A percentile compares a stretch with the other conserved stretches of the same genome.
Conservation (phyloP, 164 flowering plant species). For the Magnolia kwangsiensis region DNA sequence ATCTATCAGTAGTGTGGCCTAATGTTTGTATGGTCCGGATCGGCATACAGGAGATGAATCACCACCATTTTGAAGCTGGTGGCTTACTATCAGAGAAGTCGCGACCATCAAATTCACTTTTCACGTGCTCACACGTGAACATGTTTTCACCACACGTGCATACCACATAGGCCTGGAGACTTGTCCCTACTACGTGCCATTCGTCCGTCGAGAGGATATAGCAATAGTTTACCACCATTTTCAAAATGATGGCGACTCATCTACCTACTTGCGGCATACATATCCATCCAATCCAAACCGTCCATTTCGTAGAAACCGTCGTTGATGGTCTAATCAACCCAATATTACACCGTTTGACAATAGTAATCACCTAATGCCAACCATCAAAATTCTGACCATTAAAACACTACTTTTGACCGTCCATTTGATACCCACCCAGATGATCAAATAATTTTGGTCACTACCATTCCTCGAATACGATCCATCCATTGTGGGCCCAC, state of each 20-base stretch:
- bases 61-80: too few relatives aligned
- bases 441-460: too few relatives aligned
- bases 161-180: neutral
- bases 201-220: neutral
- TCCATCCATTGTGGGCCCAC: neutral
- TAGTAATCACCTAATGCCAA: too few relatives aligned
- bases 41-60: too few relatives aligned
- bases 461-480: neutral
- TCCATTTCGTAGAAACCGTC: neutral
- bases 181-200: neutral
- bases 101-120: too few relatives aligned
- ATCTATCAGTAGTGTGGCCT: too few relatives aligned
- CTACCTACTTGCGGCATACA: neutral
- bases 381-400: neutral
- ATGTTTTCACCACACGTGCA: neutral
- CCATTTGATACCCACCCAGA: neutral
- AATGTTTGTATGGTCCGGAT: too few relatives aligned
- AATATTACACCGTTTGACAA: neutral
- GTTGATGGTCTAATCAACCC: neutral
- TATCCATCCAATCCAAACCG: neutral
- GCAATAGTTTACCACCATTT: neutral
- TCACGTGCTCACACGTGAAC: too few relatives aligned
- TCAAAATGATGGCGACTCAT: neutral
- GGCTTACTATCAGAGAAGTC: too few relatives aligned
- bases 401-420: neutral